phyloP scores from a whole-genome alignment of 116 monocot genomes.

The Cymodocea nodosa region DNA sequence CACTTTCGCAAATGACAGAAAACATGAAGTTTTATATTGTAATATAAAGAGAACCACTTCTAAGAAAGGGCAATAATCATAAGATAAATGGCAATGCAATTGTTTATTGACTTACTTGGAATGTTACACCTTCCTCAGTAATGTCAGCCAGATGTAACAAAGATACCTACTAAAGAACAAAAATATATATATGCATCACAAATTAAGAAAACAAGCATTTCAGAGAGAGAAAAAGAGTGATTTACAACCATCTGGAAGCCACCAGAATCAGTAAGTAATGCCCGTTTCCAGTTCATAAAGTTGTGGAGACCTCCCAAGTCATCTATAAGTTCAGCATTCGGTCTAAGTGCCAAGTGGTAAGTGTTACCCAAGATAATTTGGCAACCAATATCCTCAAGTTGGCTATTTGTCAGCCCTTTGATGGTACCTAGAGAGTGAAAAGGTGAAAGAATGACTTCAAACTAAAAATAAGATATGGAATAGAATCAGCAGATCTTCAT shows the following conservation, averaged over 20 bases:
- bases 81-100: not conserved
- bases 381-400: slow-evolving; percentile 96
- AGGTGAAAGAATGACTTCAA: not conserved
- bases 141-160: slow-evolving; percentile 98
- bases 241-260: slow-evolving; percentile 92
- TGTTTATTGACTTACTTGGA: slow-evolving; percentile 46
- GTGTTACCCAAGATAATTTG: slow-evolving; percentile 97
- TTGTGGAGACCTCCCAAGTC: slow-evolving; percentile 97
- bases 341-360: slow-evolving; percentile 91
- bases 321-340: slow-evolving; percentile 86
- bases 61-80: not conserved
- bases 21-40: too few relatives aligned
- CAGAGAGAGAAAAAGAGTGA: not conserved
- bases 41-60: too few relatives aligned
- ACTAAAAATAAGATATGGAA: too few relatives aligned
- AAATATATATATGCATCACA: not conserved
- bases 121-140: slow-evolving; percentile 95
- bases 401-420: slow-evolving; percentile 87
- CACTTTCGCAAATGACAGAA: too few relatives aligned
- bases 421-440: slow-evolving; percentile 59
- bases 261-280: slow-evolving; percentile 91
- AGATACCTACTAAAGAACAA: slow-evolving; percentile 51
- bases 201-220: not conserved
- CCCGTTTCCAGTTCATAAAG: slow-evolving; percentile 98
- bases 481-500: not conserved